Conservation (phyloP, 352 stramenopile species). For the Nothophytophthora sp. region DNA sequence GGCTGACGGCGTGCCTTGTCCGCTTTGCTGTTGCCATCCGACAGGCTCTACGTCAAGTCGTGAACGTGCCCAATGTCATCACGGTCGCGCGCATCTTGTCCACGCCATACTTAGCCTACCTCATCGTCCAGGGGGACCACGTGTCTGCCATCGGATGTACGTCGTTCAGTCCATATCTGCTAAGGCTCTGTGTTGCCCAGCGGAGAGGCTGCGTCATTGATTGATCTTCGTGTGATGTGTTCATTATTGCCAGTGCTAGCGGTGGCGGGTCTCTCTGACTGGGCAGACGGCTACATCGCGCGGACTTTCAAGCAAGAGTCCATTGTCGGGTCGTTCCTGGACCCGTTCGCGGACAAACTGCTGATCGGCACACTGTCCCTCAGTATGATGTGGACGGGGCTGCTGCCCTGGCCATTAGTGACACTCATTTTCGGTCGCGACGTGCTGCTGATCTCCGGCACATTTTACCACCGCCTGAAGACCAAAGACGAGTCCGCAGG, state of each 20-base stretch:
- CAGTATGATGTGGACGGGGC: conserved; percentile 68
- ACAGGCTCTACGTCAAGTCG: conserved; percentile 66
- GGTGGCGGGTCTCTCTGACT: conserved; percentile 73
- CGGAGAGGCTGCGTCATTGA: too few species aligned
- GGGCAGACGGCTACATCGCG: conserved; percentile 83
- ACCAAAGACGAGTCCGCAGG: conserved; percentile 67
- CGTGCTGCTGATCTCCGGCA: conserved; percentile 70
- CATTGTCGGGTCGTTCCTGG: conserved; percentile 80
- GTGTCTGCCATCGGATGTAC: conserved; percentile 67
- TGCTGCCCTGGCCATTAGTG: conserved; percentile 66
- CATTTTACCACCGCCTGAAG: conserved; percentile 74
- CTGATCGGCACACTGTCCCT: conserved; percentile 75
- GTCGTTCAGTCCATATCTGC: conserved; percentile 6
- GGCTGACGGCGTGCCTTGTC: too few species aligned
- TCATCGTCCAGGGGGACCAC: conserved; percentile 74
- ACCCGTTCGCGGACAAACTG: conserved; percentile 84
- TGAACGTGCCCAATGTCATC: conserved; percentile 83
- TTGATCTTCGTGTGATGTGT: conserved; percentile 5
- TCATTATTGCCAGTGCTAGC: conserved; percentile 51
- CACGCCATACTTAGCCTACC: conserved; percentile 75
- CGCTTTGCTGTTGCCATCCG: conserved; percentile 2
- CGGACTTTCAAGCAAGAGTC: conserved; percentile 77
- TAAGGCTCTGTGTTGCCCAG: too few species aligned
- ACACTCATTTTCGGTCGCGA: conserved; percentile 76
- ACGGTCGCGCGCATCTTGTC: conserved; percentile 75